A percentile compares a stretch with the other conserved stretches of the same genome.
Evolutionary conservation across 2,329 filamentous ascomycete species (phyloP).

Genomic region (Colletotrichum sp.): DNA sequence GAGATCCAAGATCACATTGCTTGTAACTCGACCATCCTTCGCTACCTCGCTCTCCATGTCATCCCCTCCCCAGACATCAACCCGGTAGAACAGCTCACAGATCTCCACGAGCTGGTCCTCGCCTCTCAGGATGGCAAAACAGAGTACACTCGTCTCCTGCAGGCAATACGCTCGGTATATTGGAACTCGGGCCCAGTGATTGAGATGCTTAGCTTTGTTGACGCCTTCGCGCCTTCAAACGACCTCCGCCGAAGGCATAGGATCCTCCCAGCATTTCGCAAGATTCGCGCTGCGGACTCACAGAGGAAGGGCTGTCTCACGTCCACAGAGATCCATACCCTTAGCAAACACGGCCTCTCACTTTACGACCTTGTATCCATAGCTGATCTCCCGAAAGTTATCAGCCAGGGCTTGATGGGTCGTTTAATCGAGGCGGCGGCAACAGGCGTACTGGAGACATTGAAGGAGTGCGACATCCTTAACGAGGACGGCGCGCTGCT

Average conservation of each 20-base stretch:
- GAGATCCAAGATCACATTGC: conserved; percentile 20
- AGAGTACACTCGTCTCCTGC: background rate
- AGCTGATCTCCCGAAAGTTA: background rate
- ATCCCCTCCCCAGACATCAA: conserved; percentile 3
- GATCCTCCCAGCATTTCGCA: conserved; percentile 2
- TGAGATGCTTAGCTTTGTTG: conserved; percentile 7
- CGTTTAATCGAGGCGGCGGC: background rate
- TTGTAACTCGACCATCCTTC: conserved; percentile 24
- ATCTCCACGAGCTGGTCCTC: background rate
- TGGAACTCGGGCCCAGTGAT: conserved; percentile 1
- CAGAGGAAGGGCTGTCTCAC: background rate
- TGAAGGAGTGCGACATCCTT: background rate
- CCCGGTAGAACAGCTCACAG: background rate
- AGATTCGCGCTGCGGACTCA: background rate
- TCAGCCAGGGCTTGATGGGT: background rate
- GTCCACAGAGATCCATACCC: background rate
- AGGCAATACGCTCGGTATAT: conserved; percentile 5
- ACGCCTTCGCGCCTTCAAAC: background rate
- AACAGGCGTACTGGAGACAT: background rate
- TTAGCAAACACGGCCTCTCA: background rate
- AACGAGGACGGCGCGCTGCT: background rate
- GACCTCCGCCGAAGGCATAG: background rate
- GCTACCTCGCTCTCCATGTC: conserved; percentile 21
- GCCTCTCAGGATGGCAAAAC: background rate
- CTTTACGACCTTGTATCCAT: conserved; percentile 1